A percentile compares a stretch with the other conserved stretches of the same genome.
These are phyloP conservation scores for Malus hybrid DNA, from an alignment of 331 rosid genomes.

Conservation along the genomic window DNA sequence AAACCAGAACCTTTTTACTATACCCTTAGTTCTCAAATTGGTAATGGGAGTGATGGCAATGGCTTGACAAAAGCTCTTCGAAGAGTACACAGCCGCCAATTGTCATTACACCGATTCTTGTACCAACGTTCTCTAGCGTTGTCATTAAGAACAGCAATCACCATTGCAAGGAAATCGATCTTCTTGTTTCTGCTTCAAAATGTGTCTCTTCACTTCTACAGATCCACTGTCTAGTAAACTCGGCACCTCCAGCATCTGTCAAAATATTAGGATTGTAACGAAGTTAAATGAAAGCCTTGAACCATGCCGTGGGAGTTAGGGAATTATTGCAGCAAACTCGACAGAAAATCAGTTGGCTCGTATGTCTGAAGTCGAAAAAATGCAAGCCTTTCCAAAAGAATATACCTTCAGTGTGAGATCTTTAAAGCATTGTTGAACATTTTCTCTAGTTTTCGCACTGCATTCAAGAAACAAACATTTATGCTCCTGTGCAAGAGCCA, in stretches of 20 bases:
- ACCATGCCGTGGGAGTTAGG: neutral
- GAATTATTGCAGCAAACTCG: neutral
- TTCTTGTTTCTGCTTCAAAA: conserved; percentile 36
- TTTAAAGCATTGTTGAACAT: conserved; percentile 74
- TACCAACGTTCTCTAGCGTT: neutral
- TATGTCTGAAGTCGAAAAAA: neutral
- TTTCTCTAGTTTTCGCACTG: conserved; percentile 78
- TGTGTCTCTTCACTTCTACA: conserved; percentile 46
- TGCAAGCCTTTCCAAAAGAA: neutral
- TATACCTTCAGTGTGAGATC: conserved; percentile 65
- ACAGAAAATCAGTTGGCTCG: neutral
- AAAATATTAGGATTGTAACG: neutral
- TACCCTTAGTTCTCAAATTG: conserved; percentile 11
- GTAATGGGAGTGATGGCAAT: conserved; percentile 2
- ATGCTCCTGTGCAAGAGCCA: conserved; percentile 77
- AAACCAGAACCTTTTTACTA: conserved; percentile 6
- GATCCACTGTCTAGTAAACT: conserved; percentile 69
- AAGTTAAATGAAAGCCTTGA: conserved; percentile 5
- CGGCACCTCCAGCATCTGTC: conserved; percentile 69
- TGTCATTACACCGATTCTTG: neutral
- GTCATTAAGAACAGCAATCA: conserved; percentile 50
- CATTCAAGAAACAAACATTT: conserved; percentile 69
- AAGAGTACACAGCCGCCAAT: conserved; percentile 6
- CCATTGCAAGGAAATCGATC: conserved; percentile 26
- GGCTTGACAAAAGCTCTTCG: neutral